Conservation (phyloP, 2,329 filamentous ascomycete genomes). For the Ascochyta rabiei region DNA sequence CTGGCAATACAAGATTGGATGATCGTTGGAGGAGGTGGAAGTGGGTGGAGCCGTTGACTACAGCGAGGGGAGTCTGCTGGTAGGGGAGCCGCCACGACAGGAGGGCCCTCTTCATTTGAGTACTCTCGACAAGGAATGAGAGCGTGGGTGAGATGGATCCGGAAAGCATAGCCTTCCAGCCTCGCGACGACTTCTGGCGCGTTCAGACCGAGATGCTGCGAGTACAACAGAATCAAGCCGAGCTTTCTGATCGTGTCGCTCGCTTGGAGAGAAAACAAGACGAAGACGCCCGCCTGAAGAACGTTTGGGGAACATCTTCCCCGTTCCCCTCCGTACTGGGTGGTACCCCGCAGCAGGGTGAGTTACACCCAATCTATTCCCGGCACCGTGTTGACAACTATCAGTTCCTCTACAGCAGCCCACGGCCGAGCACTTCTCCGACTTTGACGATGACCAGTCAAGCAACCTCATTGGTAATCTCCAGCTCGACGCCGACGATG, state of each 20-base stretch:
- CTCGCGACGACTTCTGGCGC: constrained; percentile 69
- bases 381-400: constrained; percentile 20
- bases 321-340: constrained; percentile 87
- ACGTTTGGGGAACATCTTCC: constrained; percentile 83
- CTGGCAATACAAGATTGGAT: background rate
- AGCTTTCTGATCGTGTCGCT: constrained; percentile 66
- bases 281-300: constrained; percentile 72
- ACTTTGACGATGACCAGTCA: constrained; percentile 86
- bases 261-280: constrained; percentile 67
- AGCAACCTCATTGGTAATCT: constrained; percentile 80
- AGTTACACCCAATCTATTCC: constrained; percentile 33
- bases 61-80: constrained; percentile 17
- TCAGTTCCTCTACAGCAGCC: constrained; percentile 80
- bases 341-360: constrained; percentile 87
- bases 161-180: constrained; percentile 66
- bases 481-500: constrained; percentile 85
- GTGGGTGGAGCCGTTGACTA: constrained; percentile 16
- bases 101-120: constrained; percentile 30
- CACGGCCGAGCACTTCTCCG: constrained; percentile 83
- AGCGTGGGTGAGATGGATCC: constrained; percentile 61
- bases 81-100: constrained; percentile 18
- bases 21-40: constrained; percentile 10
- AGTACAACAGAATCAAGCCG: constrained; percentile 64
- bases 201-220: constrained; percentile 67
- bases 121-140: constrained; percentile 39